Percentiles rank a stretch among this genome's conserved stretches.
phyloP scores from a whole-genome alignment of 2,329 filamentous ascomycete species.

The Fusarium paranaense region DNA sequence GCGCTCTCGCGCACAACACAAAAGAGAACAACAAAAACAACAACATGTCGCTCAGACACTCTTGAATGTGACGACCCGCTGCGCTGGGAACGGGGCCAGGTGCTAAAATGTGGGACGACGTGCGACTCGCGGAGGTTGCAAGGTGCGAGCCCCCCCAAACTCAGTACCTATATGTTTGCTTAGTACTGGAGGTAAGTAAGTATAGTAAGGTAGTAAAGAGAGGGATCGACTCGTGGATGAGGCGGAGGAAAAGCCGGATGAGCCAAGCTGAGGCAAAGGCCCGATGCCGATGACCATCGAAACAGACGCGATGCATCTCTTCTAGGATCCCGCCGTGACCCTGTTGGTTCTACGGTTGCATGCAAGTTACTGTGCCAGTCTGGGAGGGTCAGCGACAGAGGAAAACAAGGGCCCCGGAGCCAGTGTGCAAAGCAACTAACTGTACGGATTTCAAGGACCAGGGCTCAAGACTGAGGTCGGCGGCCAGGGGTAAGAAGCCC shows the following conservation, averaged over 20 bases:
- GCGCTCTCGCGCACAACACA: constrained; percentile 22
- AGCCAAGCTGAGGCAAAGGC: constrained; percentile 31
- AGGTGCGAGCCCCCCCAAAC: constrained; percentile 20
- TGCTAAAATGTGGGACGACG: constrained; percentile 23
- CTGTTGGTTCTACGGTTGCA: constrained; percentile 35
- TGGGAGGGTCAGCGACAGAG: constrained; percentile 26
- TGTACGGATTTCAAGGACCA: constrained; percentile 13
- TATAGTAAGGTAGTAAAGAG: not conserved
- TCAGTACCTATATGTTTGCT: not conserved
- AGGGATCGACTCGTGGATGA: constrained; percentile 23
- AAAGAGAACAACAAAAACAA: constrained; percentile 14
- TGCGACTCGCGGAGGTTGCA: constrained; percentile 25
- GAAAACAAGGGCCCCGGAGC: constrained; percentile 25
- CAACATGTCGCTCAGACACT: constrained; percentile 18
- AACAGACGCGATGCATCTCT: constrained; percentile 35
- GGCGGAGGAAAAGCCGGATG: constrained; percentile 24
- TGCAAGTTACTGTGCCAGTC: constrained; percentile 31
- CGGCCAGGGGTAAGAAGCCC: constrained; percentile 27
- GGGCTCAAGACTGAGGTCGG: constrained; percentile 23
- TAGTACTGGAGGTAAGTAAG: not conserved
- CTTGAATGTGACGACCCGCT: constrained; percentile 29
- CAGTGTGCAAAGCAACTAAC: constrained; percentile 7
- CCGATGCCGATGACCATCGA: constrained; percentile 36
- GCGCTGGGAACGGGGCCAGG: constrained; percentile 20
- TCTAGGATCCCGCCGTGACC: constrained; percentile 32